Evolutionary conservation across 257 asterid species (phyloP).

Genomic region (Solanum gracilifrons): DNA sequence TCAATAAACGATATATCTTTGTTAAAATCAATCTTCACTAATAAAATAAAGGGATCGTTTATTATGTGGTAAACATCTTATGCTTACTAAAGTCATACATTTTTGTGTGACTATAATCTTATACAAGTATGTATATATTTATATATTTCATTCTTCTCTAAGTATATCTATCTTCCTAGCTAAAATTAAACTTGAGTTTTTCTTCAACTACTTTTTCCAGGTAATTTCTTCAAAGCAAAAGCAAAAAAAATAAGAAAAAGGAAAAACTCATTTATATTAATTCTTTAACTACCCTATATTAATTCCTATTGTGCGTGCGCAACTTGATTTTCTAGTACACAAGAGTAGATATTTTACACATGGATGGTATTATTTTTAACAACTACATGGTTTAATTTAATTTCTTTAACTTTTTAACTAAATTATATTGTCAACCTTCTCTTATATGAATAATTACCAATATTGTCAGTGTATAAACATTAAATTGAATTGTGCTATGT

Average conservation of each 20-base stretch:
- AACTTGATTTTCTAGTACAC: neutral
- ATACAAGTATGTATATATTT: neutral
- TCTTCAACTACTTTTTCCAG: neutral
- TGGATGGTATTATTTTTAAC: neutral
- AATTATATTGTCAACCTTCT: neutral
- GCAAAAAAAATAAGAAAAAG: neutral
- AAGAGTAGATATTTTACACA: neutral
- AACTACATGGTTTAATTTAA: neutral
- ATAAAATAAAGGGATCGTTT: neutral
- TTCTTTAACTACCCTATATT: neutral
- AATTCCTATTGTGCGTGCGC: neutral
- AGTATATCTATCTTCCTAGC: neutral
- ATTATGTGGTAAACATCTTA: neutral
- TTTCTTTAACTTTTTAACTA: neutral
- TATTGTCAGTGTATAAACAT: neutral
- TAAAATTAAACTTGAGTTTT: neutral
- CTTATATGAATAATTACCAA: neutral
- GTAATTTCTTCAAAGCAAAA: neutral
- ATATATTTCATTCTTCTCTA: neutral
- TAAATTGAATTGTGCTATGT: neutral
- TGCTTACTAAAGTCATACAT: neutral
- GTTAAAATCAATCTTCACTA: neutral
- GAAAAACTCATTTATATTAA: neutral
- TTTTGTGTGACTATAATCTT: neutral
- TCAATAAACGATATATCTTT: neutral